Base-by-base conservation (phyloP, 805 yeast genomes). In the Saccharomyces eubayanus region DNA sequence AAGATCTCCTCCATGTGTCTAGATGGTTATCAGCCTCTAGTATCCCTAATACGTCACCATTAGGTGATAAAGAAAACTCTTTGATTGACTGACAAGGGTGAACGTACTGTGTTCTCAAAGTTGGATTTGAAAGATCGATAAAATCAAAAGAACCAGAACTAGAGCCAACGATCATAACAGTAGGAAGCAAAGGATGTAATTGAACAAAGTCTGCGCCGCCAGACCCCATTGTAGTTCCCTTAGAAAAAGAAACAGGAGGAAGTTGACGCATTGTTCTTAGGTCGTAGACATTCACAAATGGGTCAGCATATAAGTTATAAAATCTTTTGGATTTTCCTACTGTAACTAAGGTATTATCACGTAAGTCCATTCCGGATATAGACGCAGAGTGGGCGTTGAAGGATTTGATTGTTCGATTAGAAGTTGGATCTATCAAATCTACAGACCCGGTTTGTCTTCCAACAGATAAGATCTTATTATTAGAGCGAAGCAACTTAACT, bases 191-290 rank as follows among this genome's bases (percentile, higher is more conserved):
- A 6, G 98, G 97, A 71, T 92, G 97, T 57, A 92, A 76, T 49
- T 87, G 77, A 1, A 86, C 94, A 65, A 79, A 87, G 9, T 87
- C 77, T 0, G 98, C 97, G 11, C 97, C 97, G 0, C 90, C 85
- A 0, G 94, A 52, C 11, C 69, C 69, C 58, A 64, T 62, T 2
- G 66, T 57, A 2, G 67, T 62, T 6, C 67, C 68, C 46, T 68
- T 66, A 79, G 95, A 90, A 63, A 90, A 89, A 3, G 97, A 82
- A 6, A 92, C 76, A 2, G 97, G 97, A 0, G 95, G 75, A 53
- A 84, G 69, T 1, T 90, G 78, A 51, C 80, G 78, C 80, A 87
- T 74, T 54, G 82, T 79, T 57, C 95, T 77, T 30, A 89, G 67
- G 67, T 94, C 98, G 67, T 82, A 89, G 21, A 89, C 82, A 59